Base-by-base conservation (phyloP, 1,284 basidiomycete genomes). In the Inonotus obliquus region DNA sequence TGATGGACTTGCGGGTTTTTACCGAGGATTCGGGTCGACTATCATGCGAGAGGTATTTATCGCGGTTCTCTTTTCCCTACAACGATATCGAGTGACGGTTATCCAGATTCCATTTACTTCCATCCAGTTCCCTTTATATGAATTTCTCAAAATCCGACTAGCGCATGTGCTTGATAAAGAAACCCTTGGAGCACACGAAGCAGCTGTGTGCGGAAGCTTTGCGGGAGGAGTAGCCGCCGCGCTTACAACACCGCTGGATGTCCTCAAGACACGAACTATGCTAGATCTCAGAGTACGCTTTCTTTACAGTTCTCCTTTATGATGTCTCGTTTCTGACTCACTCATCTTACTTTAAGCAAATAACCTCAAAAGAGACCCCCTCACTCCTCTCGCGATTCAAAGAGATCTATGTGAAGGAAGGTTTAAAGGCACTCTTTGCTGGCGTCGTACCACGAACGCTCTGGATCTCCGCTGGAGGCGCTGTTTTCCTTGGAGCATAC, bases 91-190 rank as follows among this genome's bases (percentile, higher is more conserved):
- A n/a, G n/a, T n/a, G n/a, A n/a, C n/a, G n/a, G n/a, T n/a, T n/a
- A n/a, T n/a, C n/a, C 64, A 96, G 94, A 94, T 99, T 45, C 96
- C 96, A 0, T 99, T 99, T 77, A 97, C 96, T 0, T 96, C 94
- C 11, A 80, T 99, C 25, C 97, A 99, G 73, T 99, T 99, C 72
- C 97, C 97, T 0, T 75, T 99, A 25, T 99, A 98, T 71, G 97
- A 99, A 76, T 79, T 84, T 44, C 78, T 99, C 65, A 99, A 99
- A 73, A 66, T 78, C 0, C 77, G 79, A 35, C 72, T 90, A 6
- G 84, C 89, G 0, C 67, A 69, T n/a, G 75, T 69, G 25, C 67
- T 85, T 9, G 73, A 79, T 29, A 71, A 81, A 60, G 79, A 86
- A 69, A 82, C 81, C 0, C 79, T 94, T 4, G 84, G 83, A 58